These are phyloP conservation scores for Berberis thunbergii DNA, from an alignment of 164 flowering plant species.

Conservation along the genomic window DNA sequence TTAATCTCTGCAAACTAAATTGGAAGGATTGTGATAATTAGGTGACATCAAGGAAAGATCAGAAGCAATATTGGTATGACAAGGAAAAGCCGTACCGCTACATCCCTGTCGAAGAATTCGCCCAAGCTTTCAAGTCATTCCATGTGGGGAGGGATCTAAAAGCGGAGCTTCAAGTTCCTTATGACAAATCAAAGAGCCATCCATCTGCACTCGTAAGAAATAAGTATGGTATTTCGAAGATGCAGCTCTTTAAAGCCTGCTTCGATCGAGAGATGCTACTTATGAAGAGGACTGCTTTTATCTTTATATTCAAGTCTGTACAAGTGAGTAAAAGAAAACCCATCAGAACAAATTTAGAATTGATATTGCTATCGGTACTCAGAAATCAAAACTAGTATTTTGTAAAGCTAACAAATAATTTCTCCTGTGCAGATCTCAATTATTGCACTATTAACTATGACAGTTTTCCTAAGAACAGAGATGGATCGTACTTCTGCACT, in stretches of 20 bases:
- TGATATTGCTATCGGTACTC: background rate
- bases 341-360: no score
- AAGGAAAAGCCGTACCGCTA: conserved; percentile 22
- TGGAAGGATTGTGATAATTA: conserved; percentile 4
- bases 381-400: background rate
- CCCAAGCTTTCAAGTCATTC: conserved; percentile 25
- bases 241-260: conserved; percentile 49
- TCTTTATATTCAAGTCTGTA: conserved; percentile 40
- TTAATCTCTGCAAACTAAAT: background rate
- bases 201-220: conserved; percentile 36
- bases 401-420: background rate
- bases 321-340: conserved; percentile 30
- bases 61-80: conserved; percentile 36
- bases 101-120: conserved; percentile 22
- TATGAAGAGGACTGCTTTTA: conserved; percentile 58
- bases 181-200: conserved; percentile 22
- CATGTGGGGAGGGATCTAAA: conserved; percentile 25
- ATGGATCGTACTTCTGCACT: conserved; percentile 21
- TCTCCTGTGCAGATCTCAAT: conserved; percentile 24
- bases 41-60: conserved; percentile 42
- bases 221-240: conserved; percentile 38
- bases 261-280: conserved; percentile 43
- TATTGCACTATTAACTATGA: conserved; percentile 28
- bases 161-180: conserved; percentile 17
- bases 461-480: conserved; percentile 44